Conservation (phyloP, 371 early-diverging fungal species). For the Saksenaea vasiformis region DNA sequence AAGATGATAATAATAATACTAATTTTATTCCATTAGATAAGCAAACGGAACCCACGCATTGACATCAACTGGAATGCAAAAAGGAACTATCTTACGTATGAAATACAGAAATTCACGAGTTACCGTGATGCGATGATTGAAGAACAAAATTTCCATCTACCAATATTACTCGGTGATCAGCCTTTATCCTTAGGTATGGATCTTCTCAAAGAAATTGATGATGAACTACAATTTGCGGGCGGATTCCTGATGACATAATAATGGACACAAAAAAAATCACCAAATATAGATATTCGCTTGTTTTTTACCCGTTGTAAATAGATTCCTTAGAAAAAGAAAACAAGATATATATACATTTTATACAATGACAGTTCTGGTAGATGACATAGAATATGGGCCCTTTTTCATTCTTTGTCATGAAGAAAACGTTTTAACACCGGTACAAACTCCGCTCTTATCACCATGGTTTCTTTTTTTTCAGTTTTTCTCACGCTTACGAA, state of each 20-base stretch:
- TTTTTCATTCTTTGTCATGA: too few species aligned
- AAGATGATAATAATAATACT: neutral
- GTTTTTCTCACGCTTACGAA: conserved; percentile 5
- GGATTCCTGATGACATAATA: conserved; percentile 1
- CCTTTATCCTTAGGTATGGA: conserved; percentile 6
- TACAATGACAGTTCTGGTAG: too few species aligned
- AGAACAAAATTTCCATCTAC: neutral
- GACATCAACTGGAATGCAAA: conserved; percentile 11
- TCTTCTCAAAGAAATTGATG: neutral
- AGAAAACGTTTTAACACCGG: neutral
- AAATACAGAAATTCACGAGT: conserved; percentile 6
- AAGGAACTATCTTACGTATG: conserved; percentile 5
- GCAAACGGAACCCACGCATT: neutral
- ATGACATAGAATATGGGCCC: too few species aligned
- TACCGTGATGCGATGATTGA: conserved; percentile 1
- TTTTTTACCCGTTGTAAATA: neutral
- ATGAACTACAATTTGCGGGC: neutral
- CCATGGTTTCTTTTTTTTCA: too few species aligned
- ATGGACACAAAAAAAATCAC: neutral
- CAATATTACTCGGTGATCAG: neutral
- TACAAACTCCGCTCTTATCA: neutral
- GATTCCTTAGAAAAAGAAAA: neutral
- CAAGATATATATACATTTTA: too few species aligned
- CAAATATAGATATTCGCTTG: neutral
- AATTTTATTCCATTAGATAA: neutral